Base-by-base conservation (phyloP, 2,329 filamentous ascomycete genomes). In the Fusarium foetens region DNA sequence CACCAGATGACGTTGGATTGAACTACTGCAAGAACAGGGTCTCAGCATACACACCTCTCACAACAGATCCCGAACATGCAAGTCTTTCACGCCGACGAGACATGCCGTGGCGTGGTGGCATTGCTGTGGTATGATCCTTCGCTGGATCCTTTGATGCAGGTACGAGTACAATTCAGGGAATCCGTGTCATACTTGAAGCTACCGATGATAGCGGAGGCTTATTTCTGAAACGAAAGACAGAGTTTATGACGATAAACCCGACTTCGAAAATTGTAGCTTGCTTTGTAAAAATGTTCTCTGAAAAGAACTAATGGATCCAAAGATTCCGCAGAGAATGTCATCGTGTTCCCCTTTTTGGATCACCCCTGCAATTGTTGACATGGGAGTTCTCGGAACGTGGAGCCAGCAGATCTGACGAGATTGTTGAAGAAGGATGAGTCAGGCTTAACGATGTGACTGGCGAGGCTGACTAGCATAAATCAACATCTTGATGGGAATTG, bases 11-110 rank as follows among this genome's bases (percentile, higher is more conserved):
- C 62, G 74, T 74, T 73, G 74, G 57, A 71, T 63, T 59, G 71
- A 71, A 39, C 74, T 75, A 76, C 69, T 78, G 73, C 75, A 78
- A 74, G 76, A 78, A 77, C 76, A 77, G 70, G 74, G 73, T 58
- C 71, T 55, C 60, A 58, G 59, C 43, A 58, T 62, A 67, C 61
- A 68, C 58, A 63, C 63, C 60, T 71, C 41, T 49, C 49, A 57
- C 42, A 45, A 64, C 72, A 57, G 70, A 61, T 68, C 57, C 62
- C 60, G 66, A 55, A 64, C 38, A 57, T 42, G 46, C 51, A 66
- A 54, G 54, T 59, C 52, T 64, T 51, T 51, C 42, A 63, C 49
- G 57, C 60, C 59, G 61, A 57, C 48, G 45, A 63, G 62, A 43
- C 46, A 65, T 75, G 60, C 58, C 64, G 67, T 68, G 65, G 63